These are phyloP conservation scores for Globisporangium recalcitrans DNA, from an alignment of 352 stramenopile species.

Conservation along the genomic window DNA sequence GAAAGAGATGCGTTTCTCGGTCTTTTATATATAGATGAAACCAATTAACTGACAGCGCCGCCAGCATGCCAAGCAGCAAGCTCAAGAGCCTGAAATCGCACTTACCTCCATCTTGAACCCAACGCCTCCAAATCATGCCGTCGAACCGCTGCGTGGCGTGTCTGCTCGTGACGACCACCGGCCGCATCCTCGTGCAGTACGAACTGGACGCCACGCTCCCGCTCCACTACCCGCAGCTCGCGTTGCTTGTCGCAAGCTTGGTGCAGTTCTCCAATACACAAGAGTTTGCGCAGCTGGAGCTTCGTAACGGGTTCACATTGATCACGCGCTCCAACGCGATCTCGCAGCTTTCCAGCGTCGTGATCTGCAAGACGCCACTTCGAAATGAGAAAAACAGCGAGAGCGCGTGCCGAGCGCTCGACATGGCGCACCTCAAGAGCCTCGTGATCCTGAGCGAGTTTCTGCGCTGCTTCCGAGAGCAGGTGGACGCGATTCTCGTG, in stretches of 20 bases:
- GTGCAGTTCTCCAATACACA: slow-evolving; percentile 44
- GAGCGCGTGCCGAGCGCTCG: slow-evolving; percentile 11
- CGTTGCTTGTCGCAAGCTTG: slow-evolving; percentile 49
- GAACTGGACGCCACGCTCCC: slow-evolving; percentile 39
- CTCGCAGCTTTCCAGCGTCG: slow-evolving; percentile 32
- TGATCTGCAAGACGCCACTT: slow-evolving; percentile 29
- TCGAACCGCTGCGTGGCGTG: slow-evolving; percentile 25
- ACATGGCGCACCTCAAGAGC: slow-evolving; percentile 36
- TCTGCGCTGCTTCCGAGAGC: slow-evolving; percentile 19
- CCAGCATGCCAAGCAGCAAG: background rate
- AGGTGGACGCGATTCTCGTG: slow-evolving; percentile 26
- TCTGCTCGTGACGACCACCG: slow-evolving; percentile 46
- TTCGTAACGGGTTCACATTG: slow-evolving; percentile 32
- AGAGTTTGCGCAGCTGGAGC: slow-evolving; percentile 30
- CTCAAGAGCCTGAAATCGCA: too few relatives aligned
- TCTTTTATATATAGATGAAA: background rate
- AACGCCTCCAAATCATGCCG: background rate
- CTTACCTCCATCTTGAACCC: background rate
- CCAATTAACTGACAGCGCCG: background rate
- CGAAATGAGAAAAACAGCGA: background rate
- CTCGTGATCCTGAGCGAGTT: slow-evolving; percentile 45
- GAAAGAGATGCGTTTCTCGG: background rate
- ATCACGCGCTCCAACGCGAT: slow-evolving; percentile 32
- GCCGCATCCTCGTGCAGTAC: slow-evolving; percentile 39
- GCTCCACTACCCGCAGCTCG: slow-evolving; percentile 37